These are phyloP conservation scores for Pythium guiyangense DNA, from an alignment of 352 stramenopile genomes.

Conservation along the genomic window DNA sequence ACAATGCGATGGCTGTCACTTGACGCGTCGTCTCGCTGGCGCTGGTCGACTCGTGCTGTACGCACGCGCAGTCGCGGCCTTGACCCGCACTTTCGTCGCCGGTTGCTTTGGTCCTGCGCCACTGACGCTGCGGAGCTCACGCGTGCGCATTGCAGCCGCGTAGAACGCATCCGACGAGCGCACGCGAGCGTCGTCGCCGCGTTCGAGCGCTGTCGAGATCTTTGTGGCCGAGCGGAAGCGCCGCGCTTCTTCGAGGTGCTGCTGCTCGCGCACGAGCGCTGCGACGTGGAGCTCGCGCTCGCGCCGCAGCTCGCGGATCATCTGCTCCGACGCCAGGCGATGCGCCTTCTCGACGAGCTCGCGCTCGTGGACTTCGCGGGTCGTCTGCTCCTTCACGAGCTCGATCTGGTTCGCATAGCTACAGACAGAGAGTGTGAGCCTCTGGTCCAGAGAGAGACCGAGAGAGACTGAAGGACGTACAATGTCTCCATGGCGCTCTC, in stretches of 20 bases:
- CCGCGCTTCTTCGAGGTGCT: conserved; percentile 57
- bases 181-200: conserved; percentile 22
- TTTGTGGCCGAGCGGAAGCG: conserved; percentile 43
- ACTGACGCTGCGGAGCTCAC: conserved; percentile 17
- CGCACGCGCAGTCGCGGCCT: background rate
- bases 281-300: conserved; percentile 50
- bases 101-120: background rate
- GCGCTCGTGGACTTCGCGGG: conserved; percentile 51
- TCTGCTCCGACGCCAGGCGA: conserved; percentile 53
- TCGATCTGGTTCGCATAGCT: conserved; percentile 68
- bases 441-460: background rate
- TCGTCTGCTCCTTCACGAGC: conserved; percentile 56
- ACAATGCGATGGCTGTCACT: background rate
- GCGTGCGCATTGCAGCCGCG: conserved; percentile 60
- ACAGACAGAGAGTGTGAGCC: background rate
- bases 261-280: conserved; percentile 48
- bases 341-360: conserved; percentile 68
- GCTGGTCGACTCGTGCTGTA: conserved; percentile 4
- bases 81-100: background rate
- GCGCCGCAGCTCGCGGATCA: conserved; percentile 61
- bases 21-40: conserved; percentile 3
- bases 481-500: conserved; percentile 64
- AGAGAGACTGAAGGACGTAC: conserved; percentile 16
- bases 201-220: conserved; percentile 33
- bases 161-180: conserved; percentile 52